phyloP scores from a whole-genome alignment of 345 rosid species.

The Eucalyptus erythrocorys region DNA sequence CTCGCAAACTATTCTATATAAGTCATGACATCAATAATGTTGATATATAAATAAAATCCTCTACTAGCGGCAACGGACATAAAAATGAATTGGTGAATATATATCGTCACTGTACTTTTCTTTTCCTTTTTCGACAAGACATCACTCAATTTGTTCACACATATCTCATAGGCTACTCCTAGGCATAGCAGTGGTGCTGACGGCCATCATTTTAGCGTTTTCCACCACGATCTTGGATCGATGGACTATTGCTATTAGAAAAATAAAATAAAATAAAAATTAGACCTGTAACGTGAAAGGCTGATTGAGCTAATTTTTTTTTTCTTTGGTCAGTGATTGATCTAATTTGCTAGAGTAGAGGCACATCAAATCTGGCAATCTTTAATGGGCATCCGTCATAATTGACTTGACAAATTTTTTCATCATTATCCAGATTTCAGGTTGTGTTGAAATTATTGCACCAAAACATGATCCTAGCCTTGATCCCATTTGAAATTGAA shows the following conservation, averaged over 20 bases:
- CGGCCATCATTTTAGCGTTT: accelerated
- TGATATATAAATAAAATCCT: neutral
- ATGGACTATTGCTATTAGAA: neutral
- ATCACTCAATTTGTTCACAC: neutral
- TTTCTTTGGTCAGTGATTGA: no score
- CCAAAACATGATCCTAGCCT: neutral
- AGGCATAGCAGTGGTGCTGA: neutral
- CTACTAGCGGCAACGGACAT: accelerated
- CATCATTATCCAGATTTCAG: neutral
- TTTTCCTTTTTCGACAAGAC: neutral
- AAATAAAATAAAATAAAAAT: no score
- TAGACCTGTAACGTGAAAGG: neutral
- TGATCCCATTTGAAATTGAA: neutral
- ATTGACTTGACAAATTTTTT: neutral
- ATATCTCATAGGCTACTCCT: neutral
- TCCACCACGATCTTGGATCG: accelerated
- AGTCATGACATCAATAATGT: neutral
- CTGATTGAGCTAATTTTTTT: neutral
- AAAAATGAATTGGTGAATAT: neutral
- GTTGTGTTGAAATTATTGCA: neutral
- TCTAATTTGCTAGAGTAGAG: neutral
- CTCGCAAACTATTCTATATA: neutral
- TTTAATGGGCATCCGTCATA: neutral
- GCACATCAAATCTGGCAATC: neutral
- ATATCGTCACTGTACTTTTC: neutral